Conservation (phyloP, 164 flowering plant species). For the Aristolochia contorta region DNA sequence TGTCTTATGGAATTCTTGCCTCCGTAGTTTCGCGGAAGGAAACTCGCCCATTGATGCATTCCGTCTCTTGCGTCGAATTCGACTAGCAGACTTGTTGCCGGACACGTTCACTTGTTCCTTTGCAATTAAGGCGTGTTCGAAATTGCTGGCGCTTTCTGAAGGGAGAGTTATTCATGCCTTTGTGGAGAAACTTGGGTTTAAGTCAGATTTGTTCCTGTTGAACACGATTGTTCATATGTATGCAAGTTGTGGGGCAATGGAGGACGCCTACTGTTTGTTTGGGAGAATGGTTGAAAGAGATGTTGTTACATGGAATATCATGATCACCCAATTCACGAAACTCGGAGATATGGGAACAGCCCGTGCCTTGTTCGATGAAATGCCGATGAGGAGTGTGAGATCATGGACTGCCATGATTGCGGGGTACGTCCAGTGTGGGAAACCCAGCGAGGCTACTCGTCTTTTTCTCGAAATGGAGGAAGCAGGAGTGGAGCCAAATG, state of each 20-base stretch:
- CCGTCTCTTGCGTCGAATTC: slow-evolving; percentile 29
- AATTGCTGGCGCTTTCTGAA: slow-evolving; percentile 17
- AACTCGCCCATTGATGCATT: slow-evolving; percentile 37
- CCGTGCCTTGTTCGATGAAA: slow-evolving; percentile 30
- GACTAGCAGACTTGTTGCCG: slow-evolving; percentile 22
- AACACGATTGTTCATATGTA: slow-evolving; percentile 52
- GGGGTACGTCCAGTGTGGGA: slow-evolving; percentile 52
- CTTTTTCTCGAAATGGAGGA: slow-evolving; percentile 51
- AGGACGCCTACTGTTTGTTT: slow-evolving; percentile 37
- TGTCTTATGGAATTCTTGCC: slow-evolving; percentile 43
- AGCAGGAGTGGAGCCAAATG: slow-evolving; percentile 41
- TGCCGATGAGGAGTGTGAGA: slow-evolving; percentile 54
- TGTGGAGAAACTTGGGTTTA: slow-evolving; percentile 53
- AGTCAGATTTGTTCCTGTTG: slow-evolving; percentile 37
- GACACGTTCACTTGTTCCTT: slow-evolving; percentile 56
- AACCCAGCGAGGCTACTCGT: slow-evolving; percentile 41
- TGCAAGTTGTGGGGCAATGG: slow-evolving; percentile 29
- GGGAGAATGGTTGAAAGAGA: slow-evolving; percentile 48
- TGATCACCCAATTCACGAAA: slow-evolving; percentile 48
- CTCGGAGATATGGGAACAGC: slow-evolving; percentile 34
- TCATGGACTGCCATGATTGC: slow-evolving; percentile 66
- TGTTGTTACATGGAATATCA: slow-evolving; percentile 57
- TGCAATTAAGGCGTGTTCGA: slow-evolving; percentile 52
- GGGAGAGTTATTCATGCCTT: slow-evolving; percentile 48
- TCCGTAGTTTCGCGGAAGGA: slow-evolving; percentile 41